Percentiles rank a stretch among this genome's conserved stretches.
phyloP scores from a whole-genome alignment of 75 land plant species.

The Isoetes taiwanensis region DNA sequence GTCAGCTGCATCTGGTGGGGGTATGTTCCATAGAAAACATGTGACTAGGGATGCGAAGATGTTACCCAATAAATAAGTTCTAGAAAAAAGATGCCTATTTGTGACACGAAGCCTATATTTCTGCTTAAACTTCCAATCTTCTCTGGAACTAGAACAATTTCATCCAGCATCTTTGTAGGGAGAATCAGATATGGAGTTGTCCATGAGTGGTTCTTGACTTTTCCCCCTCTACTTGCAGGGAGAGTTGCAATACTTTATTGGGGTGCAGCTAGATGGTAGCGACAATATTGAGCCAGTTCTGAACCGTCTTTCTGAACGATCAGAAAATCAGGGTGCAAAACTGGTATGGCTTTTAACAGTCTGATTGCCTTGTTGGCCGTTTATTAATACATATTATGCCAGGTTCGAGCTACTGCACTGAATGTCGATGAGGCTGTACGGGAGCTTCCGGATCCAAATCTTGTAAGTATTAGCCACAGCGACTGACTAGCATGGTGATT shows the following conservation, averaged over 20 bases:
- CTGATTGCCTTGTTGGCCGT: neutral
- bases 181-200: neutral
- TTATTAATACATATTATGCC: constrained; percentile 3
- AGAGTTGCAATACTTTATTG: constrained; percentile 80
- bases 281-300: constrained; percentile 58
- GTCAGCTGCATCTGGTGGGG: too few species aligned
- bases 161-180: too few species aligned
- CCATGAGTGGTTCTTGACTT: neutral
- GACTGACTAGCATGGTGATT: too few species aligned
- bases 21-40: too few species aligned
- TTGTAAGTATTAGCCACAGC: too few species aligned
- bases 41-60: too few species aligned
- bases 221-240: constrained; percentile 31
- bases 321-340: constrained; percentile 40
- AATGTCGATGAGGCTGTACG: constrained; percentile 72
- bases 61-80: too few species aligned
- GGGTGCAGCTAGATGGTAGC: constrained; percentile 81
- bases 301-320: constrained; percentile 42
- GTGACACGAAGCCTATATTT: too few species aligned
- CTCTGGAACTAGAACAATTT: too few species aligned
- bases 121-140: too few species aligned
- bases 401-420: constrained; percentile 70
- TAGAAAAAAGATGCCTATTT: too few species aligned
- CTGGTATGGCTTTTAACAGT: constrained; percentile 25
- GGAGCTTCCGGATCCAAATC: constrained; percentile 82